Percentiles rank a stretch among this genome's conserved stretches.
These are phyloP conservation scores for Chalciporus piperatus DNA, from an alignment of 768 basidiomycete genomes.

Conservation along the genomic window DNA sequence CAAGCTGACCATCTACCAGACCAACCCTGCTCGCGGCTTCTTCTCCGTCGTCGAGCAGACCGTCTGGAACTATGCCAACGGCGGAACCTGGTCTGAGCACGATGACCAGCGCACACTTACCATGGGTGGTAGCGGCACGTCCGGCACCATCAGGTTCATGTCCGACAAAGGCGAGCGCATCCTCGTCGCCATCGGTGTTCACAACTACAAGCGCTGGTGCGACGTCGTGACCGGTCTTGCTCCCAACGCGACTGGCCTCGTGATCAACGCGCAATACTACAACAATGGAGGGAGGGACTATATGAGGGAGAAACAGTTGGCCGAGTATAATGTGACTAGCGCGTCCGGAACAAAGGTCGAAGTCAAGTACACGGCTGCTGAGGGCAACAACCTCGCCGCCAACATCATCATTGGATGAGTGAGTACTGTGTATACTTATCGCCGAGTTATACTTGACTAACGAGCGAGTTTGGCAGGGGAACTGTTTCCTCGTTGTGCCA, in stretches of 20 bases:
- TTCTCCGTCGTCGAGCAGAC: conserved; percentile 35
- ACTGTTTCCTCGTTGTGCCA: too few relatives aligned
- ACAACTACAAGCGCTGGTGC: conserved; percentile 38
- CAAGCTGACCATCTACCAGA: conserved; percentile 16
- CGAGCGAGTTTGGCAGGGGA: too few relatives aligned
- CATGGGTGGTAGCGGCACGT: conserved; percentile 40
- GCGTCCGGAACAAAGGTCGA: too few relatives aligned
- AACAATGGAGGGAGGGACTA: neutral
- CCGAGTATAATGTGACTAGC: too few relatives aligned
- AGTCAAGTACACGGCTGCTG: too few relatives aligned
- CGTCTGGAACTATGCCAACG: conserved; percentile 32
- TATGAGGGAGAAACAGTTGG: too few relatives aligned
- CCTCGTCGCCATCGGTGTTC: conserved; percentile 35
- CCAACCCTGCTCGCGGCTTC: conserved; percentile 8
- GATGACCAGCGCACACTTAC: conserved; percentile 25
- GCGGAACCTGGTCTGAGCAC: conserved; percentile 29
- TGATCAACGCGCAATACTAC: conserved; percentile 32
- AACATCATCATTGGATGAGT: too few relatives aligned
- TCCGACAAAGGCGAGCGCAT: conserved; percentile 27
- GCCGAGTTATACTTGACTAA: too few relatives aligned
- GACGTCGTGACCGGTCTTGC: conserved; percentile 35
- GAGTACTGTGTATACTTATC: too few relatives aligned
- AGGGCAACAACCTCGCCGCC: too few relatives aligned
- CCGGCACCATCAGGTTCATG: conserved; percentile 33
- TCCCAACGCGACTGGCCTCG: conserved; percentile 19